Conservation (phyloP, 106 monocot genomes). For the Agapanthus africanus region DNA sequence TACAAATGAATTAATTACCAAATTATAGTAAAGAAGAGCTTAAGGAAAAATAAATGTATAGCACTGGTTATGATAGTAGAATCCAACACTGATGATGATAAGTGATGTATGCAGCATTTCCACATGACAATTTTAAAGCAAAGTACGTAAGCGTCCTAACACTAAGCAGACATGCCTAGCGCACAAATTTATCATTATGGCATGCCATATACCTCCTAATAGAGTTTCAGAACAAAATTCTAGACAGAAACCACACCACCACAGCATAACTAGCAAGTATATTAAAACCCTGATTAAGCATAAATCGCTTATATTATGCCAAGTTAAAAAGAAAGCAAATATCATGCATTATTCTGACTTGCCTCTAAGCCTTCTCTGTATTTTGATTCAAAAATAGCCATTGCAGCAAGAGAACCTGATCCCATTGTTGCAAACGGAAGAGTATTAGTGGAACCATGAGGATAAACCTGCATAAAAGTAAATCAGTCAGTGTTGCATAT, state of each 20-base stretch:
- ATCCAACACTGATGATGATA: no score
- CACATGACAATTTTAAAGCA: not conserved
- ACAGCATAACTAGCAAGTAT: not conserved
- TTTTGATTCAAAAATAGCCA: conserved; percentile 94
- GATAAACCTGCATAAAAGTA: conserved; percentile 65
- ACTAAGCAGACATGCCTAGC: not conserved
- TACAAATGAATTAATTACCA: no score
- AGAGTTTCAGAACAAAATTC: not conserved
- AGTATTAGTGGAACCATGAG: conserved; percentile 96
- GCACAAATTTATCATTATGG: not conserved
- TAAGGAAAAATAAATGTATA: no score
- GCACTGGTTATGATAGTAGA: no score
- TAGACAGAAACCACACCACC: not conserved
- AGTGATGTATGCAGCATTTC: no score
- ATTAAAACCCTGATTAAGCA: not conserved
- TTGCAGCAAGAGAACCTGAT: conserved; percentile 96
- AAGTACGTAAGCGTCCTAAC: not conserved
- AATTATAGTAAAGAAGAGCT: no score
- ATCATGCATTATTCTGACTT: conserved; percentile 21
- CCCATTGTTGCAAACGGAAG: conserved; percentile 99
- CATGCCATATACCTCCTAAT: not conserved
- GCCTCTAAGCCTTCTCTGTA: conserved; percentile 82
- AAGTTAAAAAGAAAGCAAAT: not conserved
- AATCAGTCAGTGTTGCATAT: not conserved
- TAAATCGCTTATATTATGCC: not conserved